Conservation (phyloP, 2,329 filamentous ascomycete genomes). For the Aspergillus persii region DNA sequence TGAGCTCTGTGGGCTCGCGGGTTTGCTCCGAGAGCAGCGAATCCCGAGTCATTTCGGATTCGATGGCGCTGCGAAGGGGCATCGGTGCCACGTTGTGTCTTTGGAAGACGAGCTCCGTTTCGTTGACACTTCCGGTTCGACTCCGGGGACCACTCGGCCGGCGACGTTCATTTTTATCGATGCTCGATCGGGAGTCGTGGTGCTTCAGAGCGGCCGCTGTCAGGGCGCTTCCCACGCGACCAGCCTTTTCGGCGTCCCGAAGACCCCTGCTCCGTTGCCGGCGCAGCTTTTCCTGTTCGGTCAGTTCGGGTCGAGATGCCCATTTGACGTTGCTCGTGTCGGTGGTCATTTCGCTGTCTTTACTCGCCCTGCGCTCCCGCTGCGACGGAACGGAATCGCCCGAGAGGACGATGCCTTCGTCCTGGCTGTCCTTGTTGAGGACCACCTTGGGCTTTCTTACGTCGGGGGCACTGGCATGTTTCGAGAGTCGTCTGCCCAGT, state of each 20-base stretch:
- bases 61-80: slow-evolving; percentile 82
- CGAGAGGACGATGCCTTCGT: slow-evolving; percentile 58
- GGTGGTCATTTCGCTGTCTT: slow-evolving; percentile 47
- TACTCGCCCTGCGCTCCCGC: slow-evolving; percentile 55
- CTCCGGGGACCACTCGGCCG: slow-evolving; percentile 36
- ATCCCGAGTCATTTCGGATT: slow-evolving; percentile 81
- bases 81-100: slow-evolving; percentile 70
- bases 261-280: slow-evolving; percentile 55
- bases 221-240: slow-evolving; percentile 55
- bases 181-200: slow-evolving; percentile 62
- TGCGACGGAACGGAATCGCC: slow-evolving; percentile 51
- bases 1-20: slow-evolving; percentile 66
- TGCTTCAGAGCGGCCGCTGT: slow-evolving; percentile 63
- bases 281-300: slow-evolving; percentile 52
- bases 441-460: slow-evolving; percentile 62
- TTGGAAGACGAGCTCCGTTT: slow-evolving; percentile 54
- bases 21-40: slow-evolving; percentile 83
- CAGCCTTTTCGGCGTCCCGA: slow-evolving; percentile 56
- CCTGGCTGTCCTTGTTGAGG: slow-evolving; percentile 57
- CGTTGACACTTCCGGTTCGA: slow-evolving; percentile 48
- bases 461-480: slow-evolving; percentile 61
- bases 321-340: slow-evolving; percentile 46
- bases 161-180: slow-evolving; percentile 45
- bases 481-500: slow-evolving; percentile 55
- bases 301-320: slow-evolving; percentile 47